Evolutionary conservation across 805 yeast species (phyloP), one percentile per base, ranked within the genome.

Genomic region (Phaffomyces thermotolerans): DNA sequence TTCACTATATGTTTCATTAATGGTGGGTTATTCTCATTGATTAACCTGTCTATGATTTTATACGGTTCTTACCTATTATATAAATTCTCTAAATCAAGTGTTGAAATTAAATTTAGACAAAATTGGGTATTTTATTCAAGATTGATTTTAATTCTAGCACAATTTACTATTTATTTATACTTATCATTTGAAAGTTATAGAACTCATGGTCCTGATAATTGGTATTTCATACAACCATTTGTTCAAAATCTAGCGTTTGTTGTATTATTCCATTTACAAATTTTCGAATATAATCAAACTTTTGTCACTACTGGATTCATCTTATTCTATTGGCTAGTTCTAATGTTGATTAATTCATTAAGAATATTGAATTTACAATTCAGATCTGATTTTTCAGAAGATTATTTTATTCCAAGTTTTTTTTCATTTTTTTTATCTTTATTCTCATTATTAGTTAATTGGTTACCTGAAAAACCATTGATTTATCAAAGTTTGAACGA

Each of bases 321-420:
- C 38, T 72, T 91, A 34, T 70, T 82, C 49, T 91, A 76, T 63
- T 91, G 96, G 96, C 65, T 84, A 38, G 68, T 79, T 45, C 68
- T 73, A 34, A 52, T 73, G 1, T 42, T 81, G 6, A 66, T 78
- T 31, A 75, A 75, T 20, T 44, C 66, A 10, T 64, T 76, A 33
- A 74, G 75, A 49, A 52, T 76, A 6, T 52, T 65, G 29, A 70
- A 72, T 49, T 51, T 66, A 31, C 24, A 53, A 10, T 62, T 67
- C 41, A 64, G 75, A 58, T 52, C 50, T 4, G 42, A 45, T n/a
- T 60, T 30, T 56, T 46, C 48, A 27, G 43, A 47, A 18, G 45
- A 48, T 35, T 53, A 52, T 42, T 63, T 60, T 24, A 51, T 67
- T 17, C 50, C 68, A 12, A 52, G 68, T 0, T 31, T 59, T 1